phyloP scores from a whole-genome alignment of 805 yeast genomes.

The Kluyveromyces starmeri region DNA sequence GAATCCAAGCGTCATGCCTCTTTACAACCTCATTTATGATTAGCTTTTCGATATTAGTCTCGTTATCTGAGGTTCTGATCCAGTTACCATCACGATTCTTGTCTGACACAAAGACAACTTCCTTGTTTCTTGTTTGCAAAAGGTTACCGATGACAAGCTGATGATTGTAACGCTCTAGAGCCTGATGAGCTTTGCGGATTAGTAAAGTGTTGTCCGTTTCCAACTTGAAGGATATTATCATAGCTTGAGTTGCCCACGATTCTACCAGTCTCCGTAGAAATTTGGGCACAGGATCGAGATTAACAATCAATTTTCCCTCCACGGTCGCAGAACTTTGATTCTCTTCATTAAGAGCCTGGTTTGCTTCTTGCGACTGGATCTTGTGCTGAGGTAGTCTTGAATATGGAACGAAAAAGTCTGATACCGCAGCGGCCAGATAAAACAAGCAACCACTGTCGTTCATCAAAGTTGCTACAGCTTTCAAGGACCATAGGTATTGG shows the following conservation, averaged over 20 bases:
- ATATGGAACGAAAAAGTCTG: conserved; percentile 88
- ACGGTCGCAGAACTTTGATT: conserved; percentile 17
- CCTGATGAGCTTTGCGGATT: conserved; percentile 65
- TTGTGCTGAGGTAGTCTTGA: conserved; percentile 87
- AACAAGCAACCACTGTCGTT: conserved; percentile 59
- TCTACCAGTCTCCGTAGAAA: conserved; percentile 81
- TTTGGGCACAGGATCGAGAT: conserved; percentile 93
- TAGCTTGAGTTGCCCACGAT: conserved; percentile 90
- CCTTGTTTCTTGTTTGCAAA: conserved; percentile 76
- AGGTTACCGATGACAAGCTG: conserved; percentile 92
- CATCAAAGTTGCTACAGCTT: conserved; percentile 52
- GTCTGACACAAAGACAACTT: conserved; percentile 69
- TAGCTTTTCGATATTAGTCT: conserved; percentile 53
- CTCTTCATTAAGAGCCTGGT: conserved; percentile 24
- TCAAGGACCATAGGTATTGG: conserved; percentile 82
- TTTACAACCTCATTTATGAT: conserved; percentile 71
- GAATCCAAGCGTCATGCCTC: conserved; percentile 58
- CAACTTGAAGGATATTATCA: conserved; percentile 88
- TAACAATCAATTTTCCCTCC: conserved; percentile 68
- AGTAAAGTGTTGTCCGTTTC: conserved; percentile 76
- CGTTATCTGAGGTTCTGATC: conserved; percentile 39
- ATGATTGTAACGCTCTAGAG: conserved; percentile 79
- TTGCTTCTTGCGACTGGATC: conserved; percentile 70
- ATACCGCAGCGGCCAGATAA: conserved; percentile 94
- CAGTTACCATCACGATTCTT: conserved; percentile 32